Conservation (phyloP, 768 basidiomycete genomes). For the Inosperma sp. region DNA sequence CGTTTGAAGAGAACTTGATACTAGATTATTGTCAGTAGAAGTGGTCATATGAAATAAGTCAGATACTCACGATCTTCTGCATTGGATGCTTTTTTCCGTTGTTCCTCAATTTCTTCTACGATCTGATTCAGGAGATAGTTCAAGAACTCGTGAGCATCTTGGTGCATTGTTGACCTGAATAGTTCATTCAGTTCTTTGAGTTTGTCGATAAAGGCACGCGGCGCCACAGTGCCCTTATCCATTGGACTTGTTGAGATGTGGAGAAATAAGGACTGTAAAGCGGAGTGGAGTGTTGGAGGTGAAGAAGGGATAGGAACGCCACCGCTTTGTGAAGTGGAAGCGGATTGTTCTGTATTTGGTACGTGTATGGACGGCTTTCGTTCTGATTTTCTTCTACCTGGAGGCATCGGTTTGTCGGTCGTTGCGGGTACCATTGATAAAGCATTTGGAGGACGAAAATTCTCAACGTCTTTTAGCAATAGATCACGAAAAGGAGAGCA, state of each 20-base stretch:
- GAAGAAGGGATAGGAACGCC: constrained; percentile 48
- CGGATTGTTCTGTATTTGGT: constrained; percentile 21
- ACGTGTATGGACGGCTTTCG: constrained; percentile 49
- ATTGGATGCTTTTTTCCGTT: constrained; percentile 43
- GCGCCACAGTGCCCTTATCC: constrained; percentile 82
- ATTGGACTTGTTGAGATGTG: constrained; percentile 75
- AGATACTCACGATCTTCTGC: constrained; percentile 60
- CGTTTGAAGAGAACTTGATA: constrained; percentile 56
- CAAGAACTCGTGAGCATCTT: constrained; percentile 98
- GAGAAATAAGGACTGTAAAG: constrained; percentile 87
- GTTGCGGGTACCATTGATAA: constrained; percentile 18
- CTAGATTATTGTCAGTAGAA: constrained; percentile 32
- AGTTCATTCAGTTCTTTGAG: constrained; percentile 89
- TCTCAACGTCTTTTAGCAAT: constrained; percentile 64
- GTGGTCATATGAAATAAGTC: constrained; percentile 1
- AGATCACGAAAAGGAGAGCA: constrained; percentile 91
- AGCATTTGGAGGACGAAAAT: constrained; percentile 38
- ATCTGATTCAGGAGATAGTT: constrained; percentile 92
- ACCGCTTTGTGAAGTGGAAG: constrained; percentile 28
- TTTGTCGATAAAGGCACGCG: constrained; percentile 89
- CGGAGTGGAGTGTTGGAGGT: constrained; percentile 81
- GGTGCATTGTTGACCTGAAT: constrained; percentile 89
- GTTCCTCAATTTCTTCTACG: constrained; percentile 86
- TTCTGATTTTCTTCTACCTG: constrained; percentile 53
- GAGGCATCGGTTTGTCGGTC: constrained; percentile 30